These are phyloP conservation scores for Alternaria angustiovoidea DNA, from an alignment of 2,329 filamentous ascomycete species.

Conservation along the genomic window DNA sequence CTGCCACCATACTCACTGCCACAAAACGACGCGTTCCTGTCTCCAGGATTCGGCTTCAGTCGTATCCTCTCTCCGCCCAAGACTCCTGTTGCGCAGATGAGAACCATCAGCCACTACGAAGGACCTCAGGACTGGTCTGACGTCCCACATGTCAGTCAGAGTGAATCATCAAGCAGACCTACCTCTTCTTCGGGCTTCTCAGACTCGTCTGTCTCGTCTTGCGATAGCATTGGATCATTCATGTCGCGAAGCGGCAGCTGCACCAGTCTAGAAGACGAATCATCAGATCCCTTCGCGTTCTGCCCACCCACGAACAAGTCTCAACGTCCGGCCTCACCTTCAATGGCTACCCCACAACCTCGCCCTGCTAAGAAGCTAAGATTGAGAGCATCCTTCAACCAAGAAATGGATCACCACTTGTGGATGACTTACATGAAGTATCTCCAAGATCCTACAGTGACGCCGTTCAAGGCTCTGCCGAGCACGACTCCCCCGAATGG, in stretches of 20 bases:
- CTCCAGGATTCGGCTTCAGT: slow-evolving; percentile 48
- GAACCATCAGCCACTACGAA: slow-evolving; percentile 39
- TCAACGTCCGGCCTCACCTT: slow-evolving; percentile 42
- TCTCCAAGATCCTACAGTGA: slow-evolving; percentile 71
- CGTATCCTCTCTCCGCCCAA: slow-evolving; percentile 58
- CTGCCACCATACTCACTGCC: slow-evolving; percentile 35
- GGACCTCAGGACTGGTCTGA: slow-evolving; percentile 44
- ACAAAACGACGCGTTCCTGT: slow-evolving; percentile 52
- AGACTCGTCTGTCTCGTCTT: slow-evolving; percentile 69
- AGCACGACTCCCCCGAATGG: slow-evolving; percentile 70
- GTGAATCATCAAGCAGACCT: slow-evolving; percentile 61
- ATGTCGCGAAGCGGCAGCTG: slow-evolving; percentile 67
- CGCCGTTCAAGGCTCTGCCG: slow-evolving; percentile 72
- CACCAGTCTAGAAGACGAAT: slow-evolving; percentile 68
- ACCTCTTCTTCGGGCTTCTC: slow-evolving; percentile 67
- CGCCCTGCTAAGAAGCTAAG: slow-evolving; percentile 53
- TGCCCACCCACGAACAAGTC: slow-evolving; percentile 46
- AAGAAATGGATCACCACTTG: slow-evolving; percentile 71
- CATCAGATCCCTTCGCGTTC: slow-evolving; percentile 63
- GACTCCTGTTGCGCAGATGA: slow-evolving; percentile 56
- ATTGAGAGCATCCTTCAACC: slow-evolving; percentile 61
- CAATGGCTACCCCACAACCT: slow-evolving; percentile 37
- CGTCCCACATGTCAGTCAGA: slow-evolving; percentile 41
- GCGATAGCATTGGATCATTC: slow-evolving; percentile 64
- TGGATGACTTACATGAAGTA: slow-evolving; percentile 73